A percentile compares a stretch with the other conserved stretches of the same genome.
phyloP scores from a whole-genome alignment of 2,329 filamentous ascomycete genomes.

The Penicillium polonicum region DNA sequence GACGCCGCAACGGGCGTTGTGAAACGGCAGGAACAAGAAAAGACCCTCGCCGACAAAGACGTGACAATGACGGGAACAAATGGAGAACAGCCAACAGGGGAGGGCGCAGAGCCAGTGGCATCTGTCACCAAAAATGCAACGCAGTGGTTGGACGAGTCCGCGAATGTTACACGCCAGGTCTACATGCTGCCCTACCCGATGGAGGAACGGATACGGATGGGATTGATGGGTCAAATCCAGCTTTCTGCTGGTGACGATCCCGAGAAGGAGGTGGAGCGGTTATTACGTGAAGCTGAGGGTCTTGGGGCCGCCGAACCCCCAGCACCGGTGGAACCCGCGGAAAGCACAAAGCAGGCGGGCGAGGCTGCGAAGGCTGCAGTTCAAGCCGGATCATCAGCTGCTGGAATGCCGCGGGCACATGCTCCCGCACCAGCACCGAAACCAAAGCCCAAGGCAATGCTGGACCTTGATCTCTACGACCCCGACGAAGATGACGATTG shows the following conservation, averaged over 20 bases:
- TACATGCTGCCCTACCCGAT: slow-evolving; percentile 47
- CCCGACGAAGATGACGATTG: slow-evolving; percentile 47
- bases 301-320: slow-evolving; percentile 45
- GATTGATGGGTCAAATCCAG: slow-evolving; percentile 48
- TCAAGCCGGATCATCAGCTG: slow-evolving; percentile 29
- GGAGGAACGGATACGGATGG: slow-evolving; percentile 46
- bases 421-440: slow-evolving; percentile 26
- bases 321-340: slow-evolving; percentile 38
- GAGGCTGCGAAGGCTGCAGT: slow-evolving; percentile 38
- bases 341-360: slow-evolving; percentile 34
- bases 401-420: slow-evolving; percentile 13
- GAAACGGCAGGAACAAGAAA: slow-evolving; percentile 18
- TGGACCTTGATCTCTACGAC: slow-evolving; percentile 48
- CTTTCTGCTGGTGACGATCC: slow-evolving; percentile 52
- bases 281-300: slow-evolving; percentile 57
- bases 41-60: slow-evolving; percentile 26
- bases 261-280: slow-evolving; percentile 46
- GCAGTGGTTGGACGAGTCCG: slow-evolving; percentile 44
- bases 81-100: slow-evolving; percentile 21
- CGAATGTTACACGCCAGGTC: slow-evolving; percentile 39
- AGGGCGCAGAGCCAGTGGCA: slow-evolving; percentile 33
- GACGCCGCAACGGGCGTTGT: slow-evolving; percentile 39
- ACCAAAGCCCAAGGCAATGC: slow-evolving; percentile 40
- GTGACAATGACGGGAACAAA: slow-evolving; percentile 37
- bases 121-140: slow-evolving; percentile 42